These are phyloP conservation scores for Lachancea cidri DNA, from an alignment of 805 yeast genomes.

Conservation along the genomic window DNA sequence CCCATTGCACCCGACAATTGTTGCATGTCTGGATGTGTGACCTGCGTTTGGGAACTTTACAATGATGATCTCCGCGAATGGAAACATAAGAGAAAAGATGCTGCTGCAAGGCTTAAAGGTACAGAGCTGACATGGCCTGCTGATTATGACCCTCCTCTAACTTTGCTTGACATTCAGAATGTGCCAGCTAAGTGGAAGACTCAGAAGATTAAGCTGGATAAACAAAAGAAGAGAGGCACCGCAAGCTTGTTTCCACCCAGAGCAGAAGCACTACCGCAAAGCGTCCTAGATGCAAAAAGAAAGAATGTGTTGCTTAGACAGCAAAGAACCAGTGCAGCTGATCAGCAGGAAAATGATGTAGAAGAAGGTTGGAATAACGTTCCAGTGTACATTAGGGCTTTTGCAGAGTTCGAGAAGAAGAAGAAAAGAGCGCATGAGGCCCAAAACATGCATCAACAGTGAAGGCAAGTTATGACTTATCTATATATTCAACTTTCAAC, in stretches of 20 bases:
- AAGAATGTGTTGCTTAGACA: conserved; percentile 10
- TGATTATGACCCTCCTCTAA: conserved; percentile 55
- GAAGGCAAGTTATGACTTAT: no score
- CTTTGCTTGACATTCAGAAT: conserved; percentile 37
- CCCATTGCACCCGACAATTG: conserved; percentile 94
- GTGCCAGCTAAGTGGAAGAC: conserved; percentile 38
- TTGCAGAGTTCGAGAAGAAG: conserved; percentile 75
- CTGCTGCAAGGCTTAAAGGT: conserved; percentile 45
- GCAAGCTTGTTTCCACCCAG: conserved; percentile 34
- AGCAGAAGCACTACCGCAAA: conserved; percentile 27
- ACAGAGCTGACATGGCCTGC: conserved; percentile 55
- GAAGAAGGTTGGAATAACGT: conserved; percentile 53
- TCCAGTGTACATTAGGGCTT: conserved; percentile 72
- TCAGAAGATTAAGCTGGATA: conserved; percentile 23
- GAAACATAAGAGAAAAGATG: conserved; percentile 55
- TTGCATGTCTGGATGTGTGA: conserved; percentile 95
- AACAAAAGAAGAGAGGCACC: conserved; percentile 21
- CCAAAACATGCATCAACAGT: background rate
- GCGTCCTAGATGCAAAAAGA: conserved; percentile 31
- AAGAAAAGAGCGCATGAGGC: conserved; percentile 34
- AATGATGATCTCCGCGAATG: conserved; percentile 85
- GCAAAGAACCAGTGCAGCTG: conserved; percentile 10
- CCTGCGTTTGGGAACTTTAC: conserved; percentile 94
- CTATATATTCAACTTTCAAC: no score
- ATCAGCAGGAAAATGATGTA: conserved; percentile 20